Evolutionary conservation across 805 yeast species (phyloP).

Genomic region (Nakazawaea anatomiae): DNA sequence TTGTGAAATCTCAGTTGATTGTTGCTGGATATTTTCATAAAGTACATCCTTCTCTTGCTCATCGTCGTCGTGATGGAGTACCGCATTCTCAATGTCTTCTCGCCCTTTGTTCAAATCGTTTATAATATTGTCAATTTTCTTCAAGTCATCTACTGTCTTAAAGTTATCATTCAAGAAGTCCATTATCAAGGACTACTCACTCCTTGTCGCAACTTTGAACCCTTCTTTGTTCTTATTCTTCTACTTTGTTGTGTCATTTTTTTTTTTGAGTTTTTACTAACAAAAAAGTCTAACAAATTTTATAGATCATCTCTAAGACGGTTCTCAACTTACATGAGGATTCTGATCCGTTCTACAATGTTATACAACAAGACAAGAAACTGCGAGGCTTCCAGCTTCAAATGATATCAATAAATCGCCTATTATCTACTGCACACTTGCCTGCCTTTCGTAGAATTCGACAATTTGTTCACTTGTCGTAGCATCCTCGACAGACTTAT

Average conservation of each 20-base stretch:
- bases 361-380: background rate
- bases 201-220: background rate
- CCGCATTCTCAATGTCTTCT: slow-evolving; percentile 7
- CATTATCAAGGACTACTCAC: background rate
- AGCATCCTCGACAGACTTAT: slow-evolving; percentile 80
- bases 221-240: background rate
- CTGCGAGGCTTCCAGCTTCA: too few species aligned
- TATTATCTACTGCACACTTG: slow-evolving; percentile 18
- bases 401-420: too few species aligned
- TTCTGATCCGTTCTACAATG: background rate
- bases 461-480: slow-evolving; percentile 79
- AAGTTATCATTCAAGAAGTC: slow-evolving; percentile 9
- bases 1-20: background rate
- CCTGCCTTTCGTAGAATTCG: slow-evolving; percentile 77
- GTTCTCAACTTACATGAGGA: too few species aligned
- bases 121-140: slow-evolving; percentile 7
- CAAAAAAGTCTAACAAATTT: too few species aligned
- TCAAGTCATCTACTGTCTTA: slow-evolving; percentile 10
- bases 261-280: background rate
- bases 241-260: background rate
- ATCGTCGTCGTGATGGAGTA: background rate
- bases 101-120: slow-evolving; percentile 2
- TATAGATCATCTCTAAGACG: too few species aligned
- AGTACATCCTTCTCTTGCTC: background rate
- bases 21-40: slow-evolving; percentile 1